Percentiles rank a stretch among this genome's conserved stretches.
phyloP scores from a whole-genome alignment of 176 grass and related monocot species.

The Luzula sylvatica region DNA sequence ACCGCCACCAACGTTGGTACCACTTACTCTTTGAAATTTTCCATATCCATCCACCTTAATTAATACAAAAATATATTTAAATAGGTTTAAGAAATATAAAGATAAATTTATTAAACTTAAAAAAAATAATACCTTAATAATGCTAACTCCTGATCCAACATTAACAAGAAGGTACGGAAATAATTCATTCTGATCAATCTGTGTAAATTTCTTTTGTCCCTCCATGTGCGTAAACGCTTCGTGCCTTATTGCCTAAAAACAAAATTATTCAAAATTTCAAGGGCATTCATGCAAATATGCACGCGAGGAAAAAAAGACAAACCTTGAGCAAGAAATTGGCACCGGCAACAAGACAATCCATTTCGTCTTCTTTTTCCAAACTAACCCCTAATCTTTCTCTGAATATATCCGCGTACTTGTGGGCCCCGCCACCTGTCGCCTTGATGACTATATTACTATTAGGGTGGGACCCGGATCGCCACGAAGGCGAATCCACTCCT shows the following conservation, averaged over 20 bases:
- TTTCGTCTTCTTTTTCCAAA: slow-evolving; percentile 99
- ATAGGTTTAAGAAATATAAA: background rate
- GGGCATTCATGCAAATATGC: slow-evolving; percentile 7
- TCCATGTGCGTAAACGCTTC: slow-evolving; percentile 99
- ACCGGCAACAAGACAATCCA: slow-evolving; percentile 91
- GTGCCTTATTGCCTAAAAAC: slow-evolving; percentile 75
- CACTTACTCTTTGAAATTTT: slow-evolving; percentile 96
- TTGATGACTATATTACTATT: slow-evolving; percentile 77
- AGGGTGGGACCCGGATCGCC: slow-evolving; percentile 45
- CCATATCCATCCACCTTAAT: slow-evolving; percentile 89
- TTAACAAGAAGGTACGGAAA: slow-evolving; percentile 99
- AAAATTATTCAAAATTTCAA: background rate
- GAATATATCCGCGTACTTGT: slow-evolving; percentile 80
- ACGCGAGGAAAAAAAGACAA: slow-evolving; percentile 21
- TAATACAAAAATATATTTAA: slow-evolving; percentile 30
- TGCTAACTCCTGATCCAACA: slow-evolving; percentile 96
- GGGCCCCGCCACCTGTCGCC: slow-evolving; percentile 99
- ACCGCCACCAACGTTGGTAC: slow-evolving; percentile 96
- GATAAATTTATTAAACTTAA: background rate
- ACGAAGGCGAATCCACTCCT: slow-evolving; percentile 94
- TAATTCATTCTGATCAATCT: slow-evolving; percentile 91
- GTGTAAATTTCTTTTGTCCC: slow-evolving; percentile 85
- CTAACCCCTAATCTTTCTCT: slow-evolving; percentile 91
- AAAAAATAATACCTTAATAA: slow-evolving; percentile 83
- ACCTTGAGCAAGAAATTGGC: slow-evolving; percentile 99